Base-by-base conservation (phyloP, 2,329 filamentous ascomycete species). In the Penicillium italicum region DNA sequence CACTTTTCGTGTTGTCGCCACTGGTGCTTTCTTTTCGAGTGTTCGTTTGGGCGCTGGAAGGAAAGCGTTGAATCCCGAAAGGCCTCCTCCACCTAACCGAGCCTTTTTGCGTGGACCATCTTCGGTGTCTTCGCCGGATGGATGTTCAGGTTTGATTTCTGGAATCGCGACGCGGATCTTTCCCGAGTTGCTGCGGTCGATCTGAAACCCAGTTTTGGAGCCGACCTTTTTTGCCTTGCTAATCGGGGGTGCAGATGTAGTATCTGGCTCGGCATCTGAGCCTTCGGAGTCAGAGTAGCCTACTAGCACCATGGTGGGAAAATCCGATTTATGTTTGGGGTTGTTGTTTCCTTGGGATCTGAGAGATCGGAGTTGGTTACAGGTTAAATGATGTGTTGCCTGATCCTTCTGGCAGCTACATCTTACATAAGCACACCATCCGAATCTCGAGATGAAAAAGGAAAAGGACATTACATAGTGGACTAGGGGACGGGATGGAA, bases 81-180 rank as follows among this genome's bases (percentile, higher is more conserved):
- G 92, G 5, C 82, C 81, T 28, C 86, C 85, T n/a, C 79, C 81
- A n/a, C 79, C 81, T 1, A 83, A 83, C 47, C 85, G 85, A 18
- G 83, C 80, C 57, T 87, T 86, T 70, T 96, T 96, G 1, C 87
- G 80, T 0, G 87, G 87, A 26, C 73, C 77, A 56, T 78, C 72
- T 40, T 79, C 79, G 26, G 81, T 70, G 20, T 74, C 67, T 37
- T 72, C 42, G 30, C 60, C 65, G 16, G 53, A 43, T 1, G 61
- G 8, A 6, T 79, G 68, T 59, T 74, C 71, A 33, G 71, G 65
- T 55, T 73, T 73, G 28, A 82, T 72, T 20, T 83, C 79, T 3
- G 90, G 86, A 14, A 97, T 82, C 63, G 82, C 90, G 72, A 97
- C 85, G 69, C 87, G 81, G 73, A 97, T 95, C 75, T 92, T 95